Conservation (phyloP, 768 basidiomycete genomes). For the Guyanaporus albipodus region DNA sequence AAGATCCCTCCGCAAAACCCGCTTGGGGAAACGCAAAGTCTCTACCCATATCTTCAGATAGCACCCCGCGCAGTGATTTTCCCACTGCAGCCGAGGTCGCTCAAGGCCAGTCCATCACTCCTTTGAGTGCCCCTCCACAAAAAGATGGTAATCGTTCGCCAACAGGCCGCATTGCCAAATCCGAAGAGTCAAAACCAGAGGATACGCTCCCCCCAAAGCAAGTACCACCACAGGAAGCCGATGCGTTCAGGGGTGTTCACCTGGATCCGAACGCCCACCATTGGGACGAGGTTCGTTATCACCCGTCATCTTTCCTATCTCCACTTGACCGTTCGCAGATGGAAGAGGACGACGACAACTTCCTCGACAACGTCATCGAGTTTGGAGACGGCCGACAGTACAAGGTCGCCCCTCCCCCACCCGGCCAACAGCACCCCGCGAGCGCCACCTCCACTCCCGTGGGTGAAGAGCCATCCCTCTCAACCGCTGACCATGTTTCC, state of each 20-base stretch:
- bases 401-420: constrained; percentile 55
- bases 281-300: constrained; percentile 88
- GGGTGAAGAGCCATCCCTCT: constrained; percentile 13
- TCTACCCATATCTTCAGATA: constrained; percentile 33
- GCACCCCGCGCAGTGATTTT: constrained; percentile 63
- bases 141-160: constrained; percentile 13
- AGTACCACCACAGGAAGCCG: constrained; percentile 77
- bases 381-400: constrained; percentile 95
- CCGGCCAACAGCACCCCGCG: constrained; percentile 27
- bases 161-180: constrained; percentile 19
- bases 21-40: constrained; percentile 70
- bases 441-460: constrained; percentile 8
- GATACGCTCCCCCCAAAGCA: constrained; percentile 49
- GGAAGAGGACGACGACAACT: constrained; percentile 91
- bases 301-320: constrained; percentile 3
- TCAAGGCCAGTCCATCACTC: constrained; percentile 50
- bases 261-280: constrained; percentile 91
- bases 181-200: constrained; percentile 44
- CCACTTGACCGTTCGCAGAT: constrained; percentile 44
- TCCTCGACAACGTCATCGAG: constrained; percentile 85
- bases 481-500: constrained; percentile 19
- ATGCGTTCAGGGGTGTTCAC: constrained; percentile 92
- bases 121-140: neutral
- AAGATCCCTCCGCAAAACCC: constrained; percentile 41
- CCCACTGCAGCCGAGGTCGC: constrained; percentile 97